phyloP scores from a whole-genome alignment of 2,329 filamentous ascomycete species.

The Fusarium chaquense region DNA sequence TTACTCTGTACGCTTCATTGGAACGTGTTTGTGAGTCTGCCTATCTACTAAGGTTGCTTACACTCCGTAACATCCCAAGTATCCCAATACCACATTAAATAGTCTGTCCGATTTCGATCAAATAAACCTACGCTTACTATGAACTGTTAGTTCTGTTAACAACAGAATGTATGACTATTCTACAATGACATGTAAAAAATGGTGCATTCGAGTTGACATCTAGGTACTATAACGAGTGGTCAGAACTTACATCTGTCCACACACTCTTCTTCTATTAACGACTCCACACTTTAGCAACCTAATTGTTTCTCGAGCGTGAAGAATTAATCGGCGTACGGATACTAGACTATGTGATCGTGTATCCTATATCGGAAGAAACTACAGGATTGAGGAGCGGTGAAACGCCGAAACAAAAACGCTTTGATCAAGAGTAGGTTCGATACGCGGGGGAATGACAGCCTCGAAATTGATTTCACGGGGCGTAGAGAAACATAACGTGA shows the following conservation, averaged over 20 bases:
- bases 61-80: no score
- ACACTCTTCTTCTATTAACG: neutral
- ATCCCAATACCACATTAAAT: neutral
- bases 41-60: no score
- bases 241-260: neutral
- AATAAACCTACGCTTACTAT: neutral
- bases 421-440: slow-evolving; percentile 22
- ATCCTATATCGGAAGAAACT: neutral
- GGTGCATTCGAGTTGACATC: neutral
- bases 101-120: neutral
- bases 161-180: neutral
- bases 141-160: neutral
- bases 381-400: slow-evolving; percentile 6
- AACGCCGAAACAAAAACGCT: slow-evolving; percentile 30
- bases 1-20: neutral
- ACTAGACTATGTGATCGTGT: neutral
- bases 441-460: slow-evolving; percentile 6
- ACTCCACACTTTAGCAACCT: slow-evolving; percentile 6
- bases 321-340: neutral
- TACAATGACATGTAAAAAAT: neutral
- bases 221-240: neutral
- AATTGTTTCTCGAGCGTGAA: neutral
- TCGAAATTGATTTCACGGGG: slow-evolving; percentile 8
- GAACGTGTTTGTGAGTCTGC: neutral
- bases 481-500: neutral